Evolutionary conservation across 1,284 basidiomycete genomes (phyloP).

Genomic region (Sanghuangporus sanghuang): DNA sequence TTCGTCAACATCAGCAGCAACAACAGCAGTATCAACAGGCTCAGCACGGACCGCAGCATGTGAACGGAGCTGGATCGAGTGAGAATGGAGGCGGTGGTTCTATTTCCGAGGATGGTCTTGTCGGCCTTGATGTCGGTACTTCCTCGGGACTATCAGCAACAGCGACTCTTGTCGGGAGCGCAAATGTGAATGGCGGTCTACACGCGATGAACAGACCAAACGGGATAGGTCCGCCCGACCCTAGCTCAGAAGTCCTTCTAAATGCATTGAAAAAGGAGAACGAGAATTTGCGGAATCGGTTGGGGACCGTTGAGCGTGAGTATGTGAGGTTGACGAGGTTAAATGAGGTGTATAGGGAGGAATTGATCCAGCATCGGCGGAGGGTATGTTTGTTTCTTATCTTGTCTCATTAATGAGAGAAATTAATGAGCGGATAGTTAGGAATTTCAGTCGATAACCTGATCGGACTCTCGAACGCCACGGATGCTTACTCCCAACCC

Average conservation of each 20-base stretch:
- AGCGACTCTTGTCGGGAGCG: constrained; percentile 16
- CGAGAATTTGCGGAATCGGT: constrained; percentile 54
- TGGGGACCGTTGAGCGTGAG: constrained; percentile 69
- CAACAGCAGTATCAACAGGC: constrained; percentile 20
- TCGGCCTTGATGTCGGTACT: constrained; percentile 18
- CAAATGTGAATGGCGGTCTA: constrained; percentile 22
- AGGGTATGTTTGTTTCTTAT: constrained; percentile 45
- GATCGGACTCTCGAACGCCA: constrained; percentile 52
- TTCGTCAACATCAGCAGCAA: constrained; percentile 41
- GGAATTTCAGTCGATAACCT: constrained; percentile 70
- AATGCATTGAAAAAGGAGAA: constrained; percentile 74
- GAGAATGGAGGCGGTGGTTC: constrained; percentile 24
- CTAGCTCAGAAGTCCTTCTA: constrained; percentile 57
- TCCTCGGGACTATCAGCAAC: constrained; percentile 13
- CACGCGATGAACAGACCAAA: constrained; percentile 15
- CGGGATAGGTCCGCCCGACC: constrained; percentile 36
- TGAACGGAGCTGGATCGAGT: constrained; percentile 12
- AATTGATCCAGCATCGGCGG: constrained; percentile 68
- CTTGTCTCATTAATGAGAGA: not conserved
- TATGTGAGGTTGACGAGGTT: constrained; percentile 65
- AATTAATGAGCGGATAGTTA: constrained; percentile 38
- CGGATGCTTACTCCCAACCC: constrained; percentile 64
- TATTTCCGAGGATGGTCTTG: constrained; percentile 20
- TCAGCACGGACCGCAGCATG: not conserved
- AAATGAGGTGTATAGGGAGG: constrained; percentile 78